Percentiles rank a stretch among this genome's conserved stretches.
phyloP scores from a whole-genome alignment of 2,329 filamentous ascomycete species.

The Hymenotorrendiella dingleyae region DNA sequence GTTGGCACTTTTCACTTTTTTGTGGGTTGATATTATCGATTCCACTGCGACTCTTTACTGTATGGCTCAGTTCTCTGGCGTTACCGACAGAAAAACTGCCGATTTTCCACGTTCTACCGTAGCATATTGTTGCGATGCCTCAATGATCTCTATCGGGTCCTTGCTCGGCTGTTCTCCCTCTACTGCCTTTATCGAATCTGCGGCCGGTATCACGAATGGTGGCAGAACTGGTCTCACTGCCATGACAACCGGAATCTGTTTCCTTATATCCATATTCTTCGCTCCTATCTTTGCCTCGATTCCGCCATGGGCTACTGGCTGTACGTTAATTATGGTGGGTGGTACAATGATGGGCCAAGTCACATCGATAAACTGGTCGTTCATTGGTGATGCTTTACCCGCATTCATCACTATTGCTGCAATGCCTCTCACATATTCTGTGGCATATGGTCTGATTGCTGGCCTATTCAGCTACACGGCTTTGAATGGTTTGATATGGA shows the following conservation, averaged over 20 bases:
- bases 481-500: constrained; percentile 47
- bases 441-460: constrained; percentile 70
- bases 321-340: constrained; percentile 66
- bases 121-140: constrained; percentile 68
- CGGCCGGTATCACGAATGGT: constrained; percentile 69
- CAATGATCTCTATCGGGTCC: constrained; percentile 65
- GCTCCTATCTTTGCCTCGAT: constrained; percentile 72
- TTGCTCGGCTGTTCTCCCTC: constrained; percentile 66
- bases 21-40: constrained; percentile 76
- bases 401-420: constrained; percentile 70
- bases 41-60: constrained; percentile 72
- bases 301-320: constrained; percentile 72
- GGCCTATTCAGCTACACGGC: constrained; percentile 50
- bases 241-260: constrained; percentile 63
- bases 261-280: constrained; percentile 68
- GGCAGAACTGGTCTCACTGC: constrained; percentile 68
- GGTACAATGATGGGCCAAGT: constrained; percentile 75
- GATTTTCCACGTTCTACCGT: constrained; percentile 83
- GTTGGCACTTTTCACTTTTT: constrained; percentile 68
- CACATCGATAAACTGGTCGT: constrained; percentile 69
- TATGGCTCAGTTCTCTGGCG: constrained; percentile 71
- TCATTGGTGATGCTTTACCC: constrained; percentile 68
- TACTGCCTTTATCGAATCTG: constrained; percentile 70
- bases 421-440: constrained; percentile 75
- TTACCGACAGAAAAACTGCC: constrained; percentile 58